Conservation (phyloP, 1,284 basidiomycete genomes). For the Heliocybe sulcata region DNA sequence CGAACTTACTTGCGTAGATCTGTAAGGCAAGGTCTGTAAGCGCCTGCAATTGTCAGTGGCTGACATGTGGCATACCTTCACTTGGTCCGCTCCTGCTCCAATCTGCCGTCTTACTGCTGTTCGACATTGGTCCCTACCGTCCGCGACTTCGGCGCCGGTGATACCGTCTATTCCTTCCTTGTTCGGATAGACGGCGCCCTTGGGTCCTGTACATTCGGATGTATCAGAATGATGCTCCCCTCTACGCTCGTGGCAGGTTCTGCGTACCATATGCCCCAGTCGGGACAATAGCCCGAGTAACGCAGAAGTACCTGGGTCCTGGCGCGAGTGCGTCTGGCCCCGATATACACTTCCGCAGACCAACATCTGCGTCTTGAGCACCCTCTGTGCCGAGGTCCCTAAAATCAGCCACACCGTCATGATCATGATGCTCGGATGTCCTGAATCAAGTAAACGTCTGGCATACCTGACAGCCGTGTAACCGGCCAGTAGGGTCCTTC, state of each 20-base stretch:
- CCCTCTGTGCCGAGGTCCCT: constrained; percentile 65
- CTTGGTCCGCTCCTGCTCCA: constrained; percentile 64
- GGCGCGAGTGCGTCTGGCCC: constrained; percentile 42
- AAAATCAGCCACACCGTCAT: constrained; percentile 6
- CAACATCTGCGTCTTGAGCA: constrained; percentile 56
- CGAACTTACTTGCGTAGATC: constrained; percentile 44
- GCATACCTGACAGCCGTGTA: constrained; percentile 59
- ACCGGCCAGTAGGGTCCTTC: constrained; percentile 52
- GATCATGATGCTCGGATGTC: background rate
- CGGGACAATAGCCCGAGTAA: constrained; percentile 52
- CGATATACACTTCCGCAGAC: constrained; percentile 50
- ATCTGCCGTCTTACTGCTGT: constrained; percentile 54
- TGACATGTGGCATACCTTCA: constrained; percentile 32
- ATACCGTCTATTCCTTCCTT: constrained; percentile 48
- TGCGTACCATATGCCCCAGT: constrained; percentile 54
- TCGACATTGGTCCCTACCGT: constrained; percentile 49
- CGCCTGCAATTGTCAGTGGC: background rate
- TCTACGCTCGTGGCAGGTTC: background rate
- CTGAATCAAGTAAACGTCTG: background rate
- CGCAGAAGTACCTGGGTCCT: constrained; percentile 60
- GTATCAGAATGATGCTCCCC: background rate
- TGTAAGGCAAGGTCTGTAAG: constrained; percentile 11
- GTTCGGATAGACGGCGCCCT: constrained; percentile 36
- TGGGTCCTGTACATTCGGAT: constrained; percentile 36
- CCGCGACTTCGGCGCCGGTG: constrained; percentile 49